phyloP scores from a whole-genome alignment of 2,329 filamentous ascomycete species.

The Biscogniauxia marginata region DNA sequence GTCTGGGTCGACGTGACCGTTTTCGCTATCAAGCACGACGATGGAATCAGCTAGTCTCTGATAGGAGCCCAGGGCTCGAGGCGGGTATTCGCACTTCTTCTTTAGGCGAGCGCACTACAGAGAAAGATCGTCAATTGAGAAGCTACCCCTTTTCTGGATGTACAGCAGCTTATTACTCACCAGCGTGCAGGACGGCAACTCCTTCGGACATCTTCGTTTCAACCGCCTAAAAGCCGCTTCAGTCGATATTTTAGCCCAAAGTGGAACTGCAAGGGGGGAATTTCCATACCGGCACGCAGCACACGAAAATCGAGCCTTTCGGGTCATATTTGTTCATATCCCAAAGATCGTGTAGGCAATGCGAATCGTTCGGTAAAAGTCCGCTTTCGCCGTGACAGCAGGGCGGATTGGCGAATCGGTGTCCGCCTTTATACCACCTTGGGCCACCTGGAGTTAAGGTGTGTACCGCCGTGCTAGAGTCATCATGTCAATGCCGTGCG shows the following conservation, averaged over 20 bases:
- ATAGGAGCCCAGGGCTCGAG: conserved; percentile 1
- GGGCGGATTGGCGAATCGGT: not conserved
- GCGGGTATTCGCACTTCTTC: conserved; percentile 24
- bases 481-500: too few species aligned
- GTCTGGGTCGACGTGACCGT: not conserved
- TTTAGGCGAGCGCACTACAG: conserved; percentile 23
- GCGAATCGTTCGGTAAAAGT: too few species aligned
- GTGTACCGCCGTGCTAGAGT: not conserved
- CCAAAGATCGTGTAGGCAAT: too few species aligned
- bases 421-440: not conserved
- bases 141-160: not conserved
- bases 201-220: conserved; percentile 20
- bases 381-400: not conserved
- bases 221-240: conserved; percentile 8
- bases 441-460: not conserved
- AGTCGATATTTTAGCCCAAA: not conserved
- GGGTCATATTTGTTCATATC: conserved; percentile 10
- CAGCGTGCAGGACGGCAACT: conserved; percentile 22
- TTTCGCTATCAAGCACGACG: too few species aligned
- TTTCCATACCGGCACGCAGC: conserved; percentile 14
- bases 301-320: conserved; percentile 17
- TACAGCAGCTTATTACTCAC: conserved; percentile 12
- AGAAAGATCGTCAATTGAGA: not conserved
- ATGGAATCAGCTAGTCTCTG: too few species aligned
- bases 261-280: not conserved